A percentile compares a stretch with the other conserved stretches of the same genome.
phyloP scores from a whole-genome alignment of 306 rosid genomes.

The Citrullus colocynthis region DNA sequence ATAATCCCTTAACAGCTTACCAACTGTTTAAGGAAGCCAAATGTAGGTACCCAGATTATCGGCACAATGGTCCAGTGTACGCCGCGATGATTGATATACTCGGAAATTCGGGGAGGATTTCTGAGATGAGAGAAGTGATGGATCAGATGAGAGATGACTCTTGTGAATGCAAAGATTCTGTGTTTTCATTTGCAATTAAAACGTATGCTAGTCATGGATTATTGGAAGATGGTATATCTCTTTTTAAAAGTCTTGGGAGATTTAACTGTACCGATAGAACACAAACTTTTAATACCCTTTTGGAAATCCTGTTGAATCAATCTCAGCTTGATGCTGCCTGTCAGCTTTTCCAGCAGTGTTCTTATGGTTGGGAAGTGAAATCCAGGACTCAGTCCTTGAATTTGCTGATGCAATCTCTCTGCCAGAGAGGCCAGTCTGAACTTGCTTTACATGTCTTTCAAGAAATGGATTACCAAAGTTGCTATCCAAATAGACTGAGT shows the following conservation, averaged over 20 bases:
- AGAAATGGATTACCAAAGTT: constrained; percentile 29
- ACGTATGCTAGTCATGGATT: constrained; percentile 23
- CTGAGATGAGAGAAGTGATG: constrained; percentile 28
- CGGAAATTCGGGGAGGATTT: constrained; percentile 19
- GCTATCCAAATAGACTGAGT: constrained; percentile 26
- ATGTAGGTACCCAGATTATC: constrained; percentile 24
- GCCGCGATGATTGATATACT: constrained; percentile 26
- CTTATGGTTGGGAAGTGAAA: constrained; percentile 23
- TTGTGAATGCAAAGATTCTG: constrained; percentile 29
- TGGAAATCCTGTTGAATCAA: constrained; percentile 27
- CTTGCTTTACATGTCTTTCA: constrained; percentile 27
- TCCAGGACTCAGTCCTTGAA: constrained; percentile 26
- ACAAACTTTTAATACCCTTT: constrained; percentile 25
- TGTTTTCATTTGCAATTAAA: constrained; percentile 21
- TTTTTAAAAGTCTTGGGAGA: constrained; percentile 19
- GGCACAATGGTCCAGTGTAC: constrained; percentile 31
- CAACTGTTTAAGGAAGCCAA: constrained; percentile 26
- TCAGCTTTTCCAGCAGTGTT: constrained; percentile 23
- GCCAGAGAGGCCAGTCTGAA: constrained; percentile 21
- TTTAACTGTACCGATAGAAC: constrained; percentile 36
- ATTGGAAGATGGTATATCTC: constrained; percentile 18
- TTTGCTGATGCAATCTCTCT: constrained; percentile 24
- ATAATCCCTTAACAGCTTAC: constrained; percentile 26
- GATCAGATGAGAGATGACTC: constrained; percentile 24
- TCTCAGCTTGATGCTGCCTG: constrained; percentile 24